phyloP scores from a whole-genome alignment of 169 alveolate species.

The Plasmodium gonderi region DNA sequence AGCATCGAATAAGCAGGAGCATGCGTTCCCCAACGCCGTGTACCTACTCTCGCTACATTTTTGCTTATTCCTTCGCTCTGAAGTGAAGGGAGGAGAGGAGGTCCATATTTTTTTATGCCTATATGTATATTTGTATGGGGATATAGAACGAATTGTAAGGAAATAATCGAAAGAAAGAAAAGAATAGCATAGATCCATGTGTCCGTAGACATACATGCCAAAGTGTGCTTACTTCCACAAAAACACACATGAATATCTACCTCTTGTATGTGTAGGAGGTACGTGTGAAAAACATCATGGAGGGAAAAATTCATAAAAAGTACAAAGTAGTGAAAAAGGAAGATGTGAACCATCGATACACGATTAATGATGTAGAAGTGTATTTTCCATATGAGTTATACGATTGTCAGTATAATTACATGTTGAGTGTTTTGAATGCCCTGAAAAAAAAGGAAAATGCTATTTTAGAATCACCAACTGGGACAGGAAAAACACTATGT shows the following conservation, averaged over 20 bases:
- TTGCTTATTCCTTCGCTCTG: no score
- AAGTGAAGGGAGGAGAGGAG: no score
- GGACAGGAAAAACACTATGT: slow-evolving; percentile 97
- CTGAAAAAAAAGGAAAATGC: slow-evolving; percentile 86
- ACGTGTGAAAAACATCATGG: not conserved
- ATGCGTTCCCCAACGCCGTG: no score
- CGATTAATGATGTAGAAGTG: slow-evolving; percentile 76
- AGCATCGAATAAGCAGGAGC: not conserved
- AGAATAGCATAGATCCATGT: no score
- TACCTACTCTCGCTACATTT: no score
- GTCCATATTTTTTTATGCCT: no score
- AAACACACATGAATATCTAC: no score
- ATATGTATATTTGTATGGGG: no score
- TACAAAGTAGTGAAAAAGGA: slow-evolving; percentile 71
- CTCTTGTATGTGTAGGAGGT: not conserved
- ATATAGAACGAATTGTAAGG: no score
- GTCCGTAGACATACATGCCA: no score
- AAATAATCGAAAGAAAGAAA: no score
- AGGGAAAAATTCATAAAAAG: slow-evolving; percentile 46
- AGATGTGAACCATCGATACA: slow-evolving; percentile 52
- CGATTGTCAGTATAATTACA: slow-evolving; percentile 85
- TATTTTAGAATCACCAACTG: slow-evolving; percentile 96
- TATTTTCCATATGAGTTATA: slow-evolving; percentile 90
- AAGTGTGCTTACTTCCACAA: no score
- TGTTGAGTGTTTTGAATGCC: slow-evolving; percentile 86